These are phyloP conservation scores for Cladosporium sp. DNA, from an alignment of 2,329 filamentous ascomycete genomes.

Conservation along the genomic window DNA sequence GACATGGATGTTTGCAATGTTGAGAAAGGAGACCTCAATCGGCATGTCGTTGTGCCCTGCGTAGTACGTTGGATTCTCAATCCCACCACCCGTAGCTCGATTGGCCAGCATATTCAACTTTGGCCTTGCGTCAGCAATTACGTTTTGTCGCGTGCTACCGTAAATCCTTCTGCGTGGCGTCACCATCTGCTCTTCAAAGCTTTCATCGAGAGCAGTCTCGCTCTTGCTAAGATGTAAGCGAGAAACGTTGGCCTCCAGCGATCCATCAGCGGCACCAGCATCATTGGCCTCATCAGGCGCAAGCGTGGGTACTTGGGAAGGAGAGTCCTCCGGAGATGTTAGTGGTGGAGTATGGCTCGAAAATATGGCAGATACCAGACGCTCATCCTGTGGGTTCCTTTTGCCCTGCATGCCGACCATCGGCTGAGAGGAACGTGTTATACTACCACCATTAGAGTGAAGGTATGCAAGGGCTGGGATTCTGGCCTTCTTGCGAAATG, in stretches of 20 bases:
- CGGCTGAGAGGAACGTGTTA: slow-evolving; percentile 91
- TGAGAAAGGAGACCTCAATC: slow-evolving; percentile 72
- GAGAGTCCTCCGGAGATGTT: slow-evolving; percentile 15
- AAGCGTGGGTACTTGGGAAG: slow-evolving; percentile 7
- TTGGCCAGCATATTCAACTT: slow-evolving; percentile 93
- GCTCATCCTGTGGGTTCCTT: slow-evolving; percentile 92
- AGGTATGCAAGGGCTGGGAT: slow-evolving; percentile 90
- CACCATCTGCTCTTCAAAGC: slow-evolving; percentile 11
- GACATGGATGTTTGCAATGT: slow-evolving; percentile 97
- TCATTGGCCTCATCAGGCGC: neutral
- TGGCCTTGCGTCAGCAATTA: slow-evolving; percentile 93
- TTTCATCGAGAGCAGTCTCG: slow-evolving; percentile 19
- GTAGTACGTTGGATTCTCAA: slow-evolving; percentile 98
- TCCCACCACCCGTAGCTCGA: slow-evolving; percentile 86
- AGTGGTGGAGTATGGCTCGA: slow-evolving; percentile 48
- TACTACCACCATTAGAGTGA: slow-evolving; percentile 96
- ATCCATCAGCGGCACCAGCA: neutral
- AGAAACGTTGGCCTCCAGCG: slow-evolving; percentile 8
- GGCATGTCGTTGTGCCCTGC: slow-evolving; percentile 64
- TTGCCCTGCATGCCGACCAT: slow-evolving; percentile 75
- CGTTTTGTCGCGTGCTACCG: slow-evolving; percentile 85
- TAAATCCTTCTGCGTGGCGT: slow-evolving; percentile 52
- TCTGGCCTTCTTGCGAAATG: slow-evolving; percentile 81
- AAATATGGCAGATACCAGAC: slow-evolving; percentile 87
- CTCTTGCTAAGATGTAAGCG: slow-evolving; percentile 15